A percentile compares a stretch with the other conserved stretches of the same genome.
Evolutionary conservation across 306 rosid species (phyloP).

Genomic region (Begonia peltatifolia): DNA sequence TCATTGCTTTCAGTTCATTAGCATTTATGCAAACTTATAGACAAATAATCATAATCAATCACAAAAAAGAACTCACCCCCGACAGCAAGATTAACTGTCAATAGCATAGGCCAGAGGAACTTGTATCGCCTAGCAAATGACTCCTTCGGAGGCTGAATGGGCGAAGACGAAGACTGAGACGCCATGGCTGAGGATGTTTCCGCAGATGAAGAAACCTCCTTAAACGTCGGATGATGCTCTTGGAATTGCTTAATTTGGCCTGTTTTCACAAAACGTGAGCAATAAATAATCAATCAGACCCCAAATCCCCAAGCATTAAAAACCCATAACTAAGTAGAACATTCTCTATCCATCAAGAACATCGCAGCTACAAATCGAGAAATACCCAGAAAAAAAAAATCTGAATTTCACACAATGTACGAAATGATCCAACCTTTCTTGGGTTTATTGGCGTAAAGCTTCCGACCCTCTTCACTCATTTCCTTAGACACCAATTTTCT

Average conservation of each 20-base stretch:
- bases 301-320: slow-evolving; percentile 11
- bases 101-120: slow-evolving; percentile 68
- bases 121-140: slow-evolving; percentile 69
- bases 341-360: neutral
- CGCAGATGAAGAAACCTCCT: slow-evolving; percentile 23
- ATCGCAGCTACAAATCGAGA: neutral
- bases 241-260: slow-evolving; percentile 45
- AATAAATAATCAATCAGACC: neutral
- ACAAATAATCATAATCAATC: too few species aligned
- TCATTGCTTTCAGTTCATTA: neutral
- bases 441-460: slow-evolving; percentile 57
- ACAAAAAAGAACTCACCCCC: slow-evolving; percentile 40
- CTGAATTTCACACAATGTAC: neutral
- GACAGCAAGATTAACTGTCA: slow-evolving; percentile 69
- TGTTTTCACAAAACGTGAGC: slow-evolving; percentile 8
- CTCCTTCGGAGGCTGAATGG: slow-evolving; percentile 46
- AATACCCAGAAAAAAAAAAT: neutral
- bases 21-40: neutral
- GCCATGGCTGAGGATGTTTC: slow-evolving; percentile 17
- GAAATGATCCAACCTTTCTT: slow-evolving; percentile 29
- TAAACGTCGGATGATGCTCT: slow-evolving; percentile 23
- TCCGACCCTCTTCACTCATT: slow-evolving; percentile 51
- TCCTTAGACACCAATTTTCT: neutral
- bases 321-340: slow-evolving; percentile 1
- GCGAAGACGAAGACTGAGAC: slow-evolving; percentile 21